Evolutionary conservation across 345 rosid genomes (phyloP).

Genomic region (Capsella bursapastoris): DNA sequence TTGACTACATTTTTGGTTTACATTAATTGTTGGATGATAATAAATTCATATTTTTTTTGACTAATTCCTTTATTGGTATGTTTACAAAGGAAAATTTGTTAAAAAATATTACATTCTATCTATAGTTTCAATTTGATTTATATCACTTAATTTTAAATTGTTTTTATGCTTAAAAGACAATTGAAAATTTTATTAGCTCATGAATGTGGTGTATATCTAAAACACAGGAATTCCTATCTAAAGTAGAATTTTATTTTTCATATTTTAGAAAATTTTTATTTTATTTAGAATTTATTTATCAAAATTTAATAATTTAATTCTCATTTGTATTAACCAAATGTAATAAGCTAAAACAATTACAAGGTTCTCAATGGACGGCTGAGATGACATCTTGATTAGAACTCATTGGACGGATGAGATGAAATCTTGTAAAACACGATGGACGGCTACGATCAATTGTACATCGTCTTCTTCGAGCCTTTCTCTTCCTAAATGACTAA

Average conservation of each 20-base stretch:
- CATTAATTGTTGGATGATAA: not conserved
- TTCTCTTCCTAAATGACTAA: not conserved
- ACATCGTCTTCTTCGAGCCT: conserved; percentile 20
- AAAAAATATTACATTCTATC: too few relatives aligned
- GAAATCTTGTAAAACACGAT: too few relatives aligned
- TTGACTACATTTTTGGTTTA: not conserved
- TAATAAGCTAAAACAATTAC: not conserved
- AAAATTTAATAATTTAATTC: too few relatives aligned
- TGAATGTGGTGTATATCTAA: not conserved
- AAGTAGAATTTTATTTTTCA: too few relatives aligned
- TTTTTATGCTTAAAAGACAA: too few relatives aligned
- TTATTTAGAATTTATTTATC: too few relatives aligned
- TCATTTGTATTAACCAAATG: not conserved
- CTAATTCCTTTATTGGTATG: not conserved
- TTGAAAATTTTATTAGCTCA: not conserved
- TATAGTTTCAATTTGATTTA: too few relatives aligned
- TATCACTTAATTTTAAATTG: too few relatives aligned
- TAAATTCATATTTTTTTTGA: not conserved
- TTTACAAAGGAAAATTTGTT: not conserved
- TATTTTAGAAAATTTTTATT: not conserved
- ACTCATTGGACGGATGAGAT: too few relatives aligned
- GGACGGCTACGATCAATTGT: conserved; percentile 30
- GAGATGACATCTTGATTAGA: too few relatives aligned
- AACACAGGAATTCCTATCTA: too few relatives aligned
- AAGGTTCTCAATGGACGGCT: too few relatives aligned